phyloP scores from a whole-genome alignment of 2,329 filamentous ascomycete genomes.

The Aureobasidium zeae region DNA sequence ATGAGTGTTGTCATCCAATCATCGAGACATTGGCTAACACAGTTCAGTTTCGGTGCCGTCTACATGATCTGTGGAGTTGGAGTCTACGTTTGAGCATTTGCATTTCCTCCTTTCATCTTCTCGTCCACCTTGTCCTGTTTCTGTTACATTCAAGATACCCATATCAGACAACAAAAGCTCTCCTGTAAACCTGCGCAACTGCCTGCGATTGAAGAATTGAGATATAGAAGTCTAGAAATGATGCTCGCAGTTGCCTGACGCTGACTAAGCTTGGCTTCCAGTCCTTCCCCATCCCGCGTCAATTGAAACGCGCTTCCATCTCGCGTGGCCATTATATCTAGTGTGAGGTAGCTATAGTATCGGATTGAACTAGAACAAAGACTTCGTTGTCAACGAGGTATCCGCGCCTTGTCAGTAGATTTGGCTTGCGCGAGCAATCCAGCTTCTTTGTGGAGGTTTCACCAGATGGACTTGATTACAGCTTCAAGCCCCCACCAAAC shows the following conservation, averaged over 20 bases:
- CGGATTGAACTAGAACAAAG: too few relatives aligned
- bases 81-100: constrained; percentile 74
- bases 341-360: neutral
- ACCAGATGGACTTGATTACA: too few relatives aligned
- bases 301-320: neutral
- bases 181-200: too few relatives aligned
- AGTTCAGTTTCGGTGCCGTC: constrained; percentile 72
- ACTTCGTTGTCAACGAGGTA: too few relatives aligned
- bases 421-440: neutral
- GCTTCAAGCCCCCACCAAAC: too few relatives aligned
- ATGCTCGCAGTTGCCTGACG: neutral
- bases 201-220: too few relatives aligned
- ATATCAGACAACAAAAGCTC: constrained; percentile 8
- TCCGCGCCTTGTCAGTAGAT: neutral
- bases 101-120: neutral
- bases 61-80: constrained; percentile 99
- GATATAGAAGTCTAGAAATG: too few relatives aligned
- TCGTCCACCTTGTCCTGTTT: neutral
- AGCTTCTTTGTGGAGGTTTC: too few relatives aligned
- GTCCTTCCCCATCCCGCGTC: constrained; percentile 5
- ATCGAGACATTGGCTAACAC: constrained; percentile 16
- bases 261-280: constrained; percentile 12
- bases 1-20: constrained; percentile 19
- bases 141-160: constrained; percentile 11
- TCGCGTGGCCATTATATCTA: neutral